Evolutionary conservation across 2,329 filamentous ascomycete species (phyloP), one percentile per base, ranked within the genome.

Genomic region (Myriosclerotinia duriaeana): DNA sequence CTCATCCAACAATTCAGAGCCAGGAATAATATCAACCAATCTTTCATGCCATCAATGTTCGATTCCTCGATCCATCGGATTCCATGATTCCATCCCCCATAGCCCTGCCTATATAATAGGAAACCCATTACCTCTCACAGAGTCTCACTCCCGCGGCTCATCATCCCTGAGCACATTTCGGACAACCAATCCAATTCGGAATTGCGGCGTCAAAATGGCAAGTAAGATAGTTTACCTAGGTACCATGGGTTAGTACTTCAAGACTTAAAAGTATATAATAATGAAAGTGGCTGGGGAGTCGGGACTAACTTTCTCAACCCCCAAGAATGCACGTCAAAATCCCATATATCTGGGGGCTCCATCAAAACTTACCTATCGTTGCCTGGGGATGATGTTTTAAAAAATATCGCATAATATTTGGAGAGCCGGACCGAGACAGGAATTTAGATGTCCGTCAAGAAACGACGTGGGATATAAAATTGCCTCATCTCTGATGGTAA

Each of bases 401-500:
- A n/a, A n/a, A n/a, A 30, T 64, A 30, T 64, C 52, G 52, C 20
- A 38, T n/a, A 36, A 34, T 36, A 44, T 14, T 44, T 36, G 12
- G 14, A n/a, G 22, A 44, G 40, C 20, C 38, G 30, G 30, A 34
- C 30, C n/a, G 50, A 56, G 22, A 36, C 34, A 53, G 42, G 36
- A 20, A 26, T 26, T 26, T 26, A 26, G 26, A 26, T 34, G 30
- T 34, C 30, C 30, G 30, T 34, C 30, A 20, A 60, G 20, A 60
- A 17, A 58, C 48, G 62, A 50, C n/a, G 26, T 53, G 54, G 54
- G 36, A 65, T 65, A 65, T 60, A 60, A 65, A 65, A 65, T 65
- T 53, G 42, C 36, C 20, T 60, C 22, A 64, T 60, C 44, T 60
- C 56, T 22, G 20, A 11, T 36, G 48, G 44, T 50, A 38, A 48